Evolutionary conservation across 371 early-diverging fungal genomes (phyloP).

Genomic region (Choanephora cucurbitarum): DNA sequence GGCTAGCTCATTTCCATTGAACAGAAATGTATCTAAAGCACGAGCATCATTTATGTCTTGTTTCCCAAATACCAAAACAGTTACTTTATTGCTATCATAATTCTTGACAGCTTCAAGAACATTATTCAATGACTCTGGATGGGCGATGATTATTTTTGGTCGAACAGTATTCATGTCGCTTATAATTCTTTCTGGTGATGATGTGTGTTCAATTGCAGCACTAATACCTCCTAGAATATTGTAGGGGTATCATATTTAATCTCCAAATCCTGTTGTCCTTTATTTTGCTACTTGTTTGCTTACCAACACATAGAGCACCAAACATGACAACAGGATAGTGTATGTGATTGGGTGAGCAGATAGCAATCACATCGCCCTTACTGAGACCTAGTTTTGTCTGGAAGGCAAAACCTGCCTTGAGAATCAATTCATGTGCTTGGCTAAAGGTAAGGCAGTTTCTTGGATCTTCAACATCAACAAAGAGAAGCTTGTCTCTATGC

Average conservation of each 20-base stretch:
- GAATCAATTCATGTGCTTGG: neutral
- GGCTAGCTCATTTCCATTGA: conserved; percentile 5
- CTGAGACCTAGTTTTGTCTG: neutral
- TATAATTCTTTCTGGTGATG: conserved; percentile 55
- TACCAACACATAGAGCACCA: conserved; percentile 1
- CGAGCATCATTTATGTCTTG: conserved; percentile 21
- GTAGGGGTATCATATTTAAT: no score
- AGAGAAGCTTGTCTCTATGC: neutral
- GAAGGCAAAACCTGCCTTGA: neutral
- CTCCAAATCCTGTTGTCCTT: no score
- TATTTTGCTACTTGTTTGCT: neutral
- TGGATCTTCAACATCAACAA: neutral
- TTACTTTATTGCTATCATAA: conserved; percentile 44
- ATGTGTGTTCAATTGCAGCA: conserved; percentile 61
- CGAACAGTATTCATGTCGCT: conserved; percentile 63
- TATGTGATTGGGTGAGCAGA: neutral
- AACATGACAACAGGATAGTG: neutral
- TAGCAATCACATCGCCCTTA: neutral
- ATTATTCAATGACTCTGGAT: conserved; percentile 32
- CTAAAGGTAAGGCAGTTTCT: neutral
- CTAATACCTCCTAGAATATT: conserved; percentile 54
- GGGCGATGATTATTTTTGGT: conserved; percentile 42
- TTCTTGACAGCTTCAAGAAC: conserved; percentile 52
- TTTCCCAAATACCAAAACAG: conserved; percentile 58
- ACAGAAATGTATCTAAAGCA: conserved; percentile 21